Percentiles rank a stretch among this genome's conserved stretches.
phyloP scores from a whole-genome alignment of 768 basidiomycete species.

The Termitomyces sp. region DNA sequence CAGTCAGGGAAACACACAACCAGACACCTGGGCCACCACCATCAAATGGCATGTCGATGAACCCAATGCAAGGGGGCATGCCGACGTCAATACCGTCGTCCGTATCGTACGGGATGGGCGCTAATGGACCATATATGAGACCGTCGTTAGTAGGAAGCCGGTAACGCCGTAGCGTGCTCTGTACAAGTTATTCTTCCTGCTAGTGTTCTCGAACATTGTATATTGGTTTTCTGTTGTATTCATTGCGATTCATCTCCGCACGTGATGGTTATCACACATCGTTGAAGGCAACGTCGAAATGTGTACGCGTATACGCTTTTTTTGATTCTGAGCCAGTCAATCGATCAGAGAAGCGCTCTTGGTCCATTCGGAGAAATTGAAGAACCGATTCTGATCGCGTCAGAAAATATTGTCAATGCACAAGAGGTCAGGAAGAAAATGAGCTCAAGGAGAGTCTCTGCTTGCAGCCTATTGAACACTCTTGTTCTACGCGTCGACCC shows the following conservation, averaged over 20 bases:
- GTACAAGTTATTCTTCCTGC: not conserved
- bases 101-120: conserved; percentile 50
- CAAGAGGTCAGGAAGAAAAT: not conserved
- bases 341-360: not conserved
- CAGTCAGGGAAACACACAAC: conserved; percentile 46
- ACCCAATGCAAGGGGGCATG: conserved; percentile 23
- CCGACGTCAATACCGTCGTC: conserved; percentile 41
- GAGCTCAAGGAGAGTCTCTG: not conserved
- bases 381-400: not conserved
- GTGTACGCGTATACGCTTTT: not conserved
- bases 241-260: not conserved
- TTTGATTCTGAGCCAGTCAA: not conserved
- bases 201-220: not conserved
- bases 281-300: not conserved
- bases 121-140: conserved; percentile 62
- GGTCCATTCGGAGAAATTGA: not conserved
- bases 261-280: not conserved
- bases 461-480: not conserved
- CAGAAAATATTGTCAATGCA: not conserved
- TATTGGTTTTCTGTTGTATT: not conserved
- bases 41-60: conserved; percentile 45
- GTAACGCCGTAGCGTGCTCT: not conserved
- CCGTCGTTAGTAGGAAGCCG: conserved; percentile 22
- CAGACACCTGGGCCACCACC: conserved; percentile 48
- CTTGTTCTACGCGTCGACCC: not conserved